Base-by-base conservation (phyloP, 768 basidiomycete species). In the Pleurotus pulmonarius region DNA sequence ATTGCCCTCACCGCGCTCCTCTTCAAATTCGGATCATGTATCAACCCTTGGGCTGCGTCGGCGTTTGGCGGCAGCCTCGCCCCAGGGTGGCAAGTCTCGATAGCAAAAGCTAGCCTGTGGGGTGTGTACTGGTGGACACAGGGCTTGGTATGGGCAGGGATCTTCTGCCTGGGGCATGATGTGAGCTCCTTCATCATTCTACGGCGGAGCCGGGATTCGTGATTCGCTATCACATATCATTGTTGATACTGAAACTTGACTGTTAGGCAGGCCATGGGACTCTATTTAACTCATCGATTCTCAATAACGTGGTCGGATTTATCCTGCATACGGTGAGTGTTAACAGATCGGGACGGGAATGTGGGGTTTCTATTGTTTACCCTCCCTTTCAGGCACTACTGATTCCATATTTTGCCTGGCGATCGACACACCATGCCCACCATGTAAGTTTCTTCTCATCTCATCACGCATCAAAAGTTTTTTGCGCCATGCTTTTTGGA, bases 341-440 rank as follows among this genome's bases (percentile, higher is more conserved):
- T 34, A 9, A 8, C 4, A 11, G 29, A 34, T 34, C 1, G 9
- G 29, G 7, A 3, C 1, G 9, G 29, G 7, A 3, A 29, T 29
- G 29, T 29, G 7, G 29, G 29, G 8, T 34, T n/a, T 20, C 26
- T 46, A 63, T 64, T 49, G 69, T 49, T 22, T 54, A 20, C n/a
- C 15, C 12, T 44, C 29, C 2, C 57, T 63, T 38, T n/a, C 67
- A 82, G 69, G 75, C 71, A 55, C 67, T 84, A 18, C 67, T 82
- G 57, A 79, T 81, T 67, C 78, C 81, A 58, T 80, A 88, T 74
- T 74, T 83, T 74, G 69, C 87, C 69, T 86, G 88, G 88, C 76
- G 80, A 63, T 69, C 87, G 62, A 87, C 82, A 58, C 78, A 89
- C 73, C 82, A 85, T 61, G 75, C 84, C 13, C 89, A 92, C 69